Evolutionary conservation across 2,329 filamentous ascomycete genomes (phyloP).

Genomic region (Fusarium pininemorale): DNA sequence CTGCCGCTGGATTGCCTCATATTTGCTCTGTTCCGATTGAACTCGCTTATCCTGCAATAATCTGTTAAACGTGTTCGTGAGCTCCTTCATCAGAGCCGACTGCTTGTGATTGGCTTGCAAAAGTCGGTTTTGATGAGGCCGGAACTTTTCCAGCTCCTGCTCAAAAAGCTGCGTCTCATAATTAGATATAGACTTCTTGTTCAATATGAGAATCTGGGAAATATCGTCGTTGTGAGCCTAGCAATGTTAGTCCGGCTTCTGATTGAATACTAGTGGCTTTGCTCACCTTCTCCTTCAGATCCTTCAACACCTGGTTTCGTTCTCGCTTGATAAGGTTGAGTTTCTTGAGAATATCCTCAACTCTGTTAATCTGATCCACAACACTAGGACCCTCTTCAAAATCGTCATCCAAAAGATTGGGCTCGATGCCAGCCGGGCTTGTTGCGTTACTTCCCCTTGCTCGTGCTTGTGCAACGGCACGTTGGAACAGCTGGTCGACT

Average conservation of each 20-base stretch:
- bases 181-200: constrained; percentile 95
- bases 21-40: constrained; percentile 92
- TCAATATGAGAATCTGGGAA: constrained; percentile 94
- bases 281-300: constrained; percentile 93
- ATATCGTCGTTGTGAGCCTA: constrained; percentile 97
- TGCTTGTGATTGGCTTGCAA: constrained; percentile 97
- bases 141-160: constrained; percentile 96
- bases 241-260: constrained; percentile 31
- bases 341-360: constrained; percentile 92
- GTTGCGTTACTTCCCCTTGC: constrained; percentile 68
- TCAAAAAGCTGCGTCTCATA: constrained; percentile 94
- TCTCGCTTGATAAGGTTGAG: constrained; percentile 93
- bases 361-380: constrained; percentile 84
- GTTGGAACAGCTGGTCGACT: constrained; percentile 87
- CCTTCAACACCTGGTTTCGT: constrained; percentile 89
- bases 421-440: constrained; percentile 71
- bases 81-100: constrained; percentile 90
- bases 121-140: constrained; percentile 89
- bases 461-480: constrained; percentile 82
- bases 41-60: constrained; percentile 95
- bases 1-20: constrained; percentile 87
- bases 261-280: not conserved
- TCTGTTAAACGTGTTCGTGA: constrained; percentile 86
- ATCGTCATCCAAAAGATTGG: constrained; percentile 89
- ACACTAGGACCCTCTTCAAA: constrained; percentile 86